phyloP scores from a whole-genome alignment of 495 filamentous ascomycete genomes.

The Pseudevernia furfuracea region DNA sequence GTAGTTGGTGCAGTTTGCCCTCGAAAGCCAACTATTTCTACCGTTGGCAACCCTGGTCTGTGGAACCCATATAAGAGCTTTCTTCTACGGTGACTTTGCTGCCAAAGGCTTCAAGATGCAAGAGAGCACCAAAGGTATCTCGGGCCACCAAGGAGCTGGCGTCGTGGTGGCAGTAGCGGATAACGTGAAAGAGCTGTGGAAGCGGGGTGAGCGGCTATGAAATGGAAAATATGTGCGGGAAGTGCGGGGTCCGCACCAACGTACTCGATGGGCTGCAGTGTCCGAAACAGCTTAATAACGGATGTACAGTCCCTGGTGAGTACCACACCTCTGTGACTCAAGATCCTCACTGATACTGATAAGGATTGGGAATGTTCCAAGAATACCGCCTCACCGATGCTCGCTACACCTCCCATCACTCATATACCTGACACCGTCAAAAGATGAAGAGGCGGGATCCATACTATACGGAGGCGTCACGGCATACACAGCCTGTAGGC shows the following conservation, averaged over 20 bases:
- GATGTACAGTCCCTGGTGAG: neutral
- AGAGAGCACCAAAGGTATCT: neutral
- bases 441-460: conserved; percentile 41
- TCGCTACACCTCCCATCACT: conserved; percentile 12
- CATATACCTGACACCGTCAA: conserved; percentile 43
- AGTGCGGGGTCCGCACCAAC: conserved; percentile 6
- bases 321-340: neutral
- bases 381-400: conserved; percentile 8
- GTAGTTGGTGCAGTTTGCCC: no score
- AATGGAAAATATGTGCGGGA: conserved; percentile 8
- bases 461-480: conserved; percentile 50
- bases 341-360: neutral
- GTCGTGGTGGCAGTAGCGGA: neutral
- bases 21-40: no score
- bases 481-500: conserved; percentile 42
- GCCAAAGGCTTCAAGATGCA: neutral
- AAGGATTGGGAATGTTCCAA: conserved; percentile 2
- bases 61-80: neutral
- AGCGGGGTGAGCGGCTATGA: neutral
- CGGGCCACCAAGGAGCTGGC: conserved; percentile 6
- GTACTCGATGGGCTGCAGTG: conserved; percentile 1
- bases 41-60: no score
- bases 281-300: neutral
- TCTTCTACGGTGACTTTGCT: neutral
- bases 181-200: neutral